These are phyloP conservation scores for Fusarium veterinarium DNA, from an alignment of 2,329 filamentous ascomycete genomes.

Conservation along the genomic window DNA sequence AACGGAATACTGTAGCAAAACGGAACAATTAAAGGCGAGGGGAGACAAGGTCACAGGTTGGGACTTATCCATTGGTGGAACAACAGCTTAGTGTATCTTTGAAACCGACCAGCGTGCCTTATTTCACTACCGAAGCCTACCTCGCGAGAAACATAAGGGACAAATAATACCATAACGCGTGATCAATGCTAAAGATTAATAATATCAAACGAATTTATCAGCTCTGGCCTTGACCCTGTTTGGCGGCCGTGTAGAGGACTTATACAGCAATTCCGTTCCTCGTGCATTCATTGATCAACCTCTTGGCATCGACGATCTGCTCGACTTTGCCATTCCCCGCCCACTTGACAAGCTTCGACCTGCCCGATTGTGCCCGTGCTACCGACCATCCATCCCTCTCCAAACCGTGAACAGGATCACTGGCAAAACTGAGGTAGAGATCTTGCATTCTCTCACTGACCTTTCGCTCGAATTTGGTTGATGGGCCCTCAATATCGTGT, in stretches of 20 bases:
- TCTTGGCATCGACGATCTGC: neutral
- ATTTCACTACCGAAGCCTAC: neutral
- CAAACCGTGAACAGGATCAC: constrained; percentile 15
- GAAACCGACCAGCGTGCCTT: neutral
- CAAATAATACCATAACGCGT: neutral
- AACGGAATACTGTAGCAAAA: too few relatives aligned
- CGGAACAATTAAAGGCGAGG: neutral
- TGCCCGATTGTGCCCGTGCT: neutral
- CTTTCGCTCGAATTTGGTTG: constrained; percentile 15
- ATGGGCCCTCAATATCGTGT: neutral
- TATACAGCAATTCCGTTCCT: constrained; percentile 10
- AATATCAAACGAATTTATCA: neutral
- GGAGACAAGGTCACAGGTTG: neutral
- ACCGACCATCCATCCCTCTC: constrained; percentile 5
- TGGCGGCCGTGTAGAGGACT: accelerated
- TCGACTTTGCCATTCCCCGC: constrained; percentile 10
- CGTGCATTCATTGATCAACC: constrained; percentile 8
- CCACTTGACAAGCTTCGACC: constrained; percentile 20
- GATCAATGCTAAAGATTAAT: neutral
- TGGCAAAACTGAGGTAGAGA: constrained; percentile 23
- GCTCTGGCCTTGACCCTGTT: accelerated
- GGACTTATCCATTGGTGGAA: constrained; percentile 8
- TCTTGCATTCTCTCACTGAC: constrained; percentile 35
- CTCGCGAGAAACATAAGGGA: neutral
- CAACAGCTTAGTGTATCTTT: neutral